phyloP scores from a whole-genome alignment of 176 grass and related monocot species.

The Olyra latifolia region DNA sequence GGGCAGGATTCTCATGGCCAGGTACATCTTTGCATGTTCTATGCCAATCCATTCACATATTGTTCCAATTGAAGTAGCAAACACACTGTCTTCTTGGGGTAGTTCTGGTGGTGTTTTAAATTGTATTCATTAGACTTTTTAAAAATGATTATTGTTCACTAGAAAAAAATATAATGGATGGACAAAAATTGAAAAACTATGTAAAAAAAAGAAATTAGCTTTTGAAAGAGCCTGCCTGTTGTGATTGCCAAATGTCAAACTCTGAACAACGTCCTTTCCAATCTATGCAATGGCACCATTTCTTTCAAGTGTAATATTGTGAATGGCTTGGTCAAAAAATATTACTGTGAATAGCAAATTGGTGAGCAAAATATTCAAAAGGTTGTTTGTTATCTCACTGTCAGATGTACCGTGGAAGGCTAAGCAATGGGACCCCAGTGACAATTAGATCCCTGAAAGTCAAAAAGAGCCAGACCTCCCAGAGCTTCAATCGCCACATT shows the following conservation, averaged over 20 bases:
- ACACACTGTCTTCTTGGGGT: not conserved
- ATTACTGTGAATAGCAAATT: not conserved
- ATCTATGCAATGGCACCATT: not conserved
- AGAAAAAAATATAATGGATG: not conserved
- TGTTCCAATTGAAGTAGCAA: not conserved
- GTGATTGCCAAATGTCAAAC: not conserved
- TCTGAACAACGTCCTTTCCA: not conserved
- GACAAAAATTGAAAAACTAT: not conserved
- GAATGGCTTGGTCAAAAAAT: not conserved
- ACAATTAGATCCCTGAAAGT: constrained; percentile 66
- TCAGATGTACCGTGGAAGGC: constrained; percentile 72
- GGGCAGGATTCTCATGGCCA: constrained; percentile 70
- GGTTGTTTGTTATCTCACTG: not conserved
- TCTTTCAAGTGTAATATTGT: not conserved
- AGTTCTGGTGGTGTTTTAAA: not conserved
- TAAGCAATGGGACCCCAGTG: constrained; percentile 54
- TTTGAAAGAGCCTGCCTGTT: not conserved
- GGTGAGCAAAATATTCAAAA: not conserved
- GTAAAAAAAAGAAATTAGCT: not conserved
- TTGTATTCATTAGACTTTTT: not conserved
- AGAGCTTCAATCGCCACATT: constrained; percentile 71
- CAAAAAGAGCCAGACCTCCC: constrained; percentile 45
- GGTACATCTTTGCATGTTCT: constrained; percentile 36
- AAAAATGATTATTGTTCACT: not conserved
- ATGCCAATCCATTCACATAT: not conserved